phyloP scores from a whole-genome alignment of 345 rosid species.

The Streptanthus diversifolius region DNA sequence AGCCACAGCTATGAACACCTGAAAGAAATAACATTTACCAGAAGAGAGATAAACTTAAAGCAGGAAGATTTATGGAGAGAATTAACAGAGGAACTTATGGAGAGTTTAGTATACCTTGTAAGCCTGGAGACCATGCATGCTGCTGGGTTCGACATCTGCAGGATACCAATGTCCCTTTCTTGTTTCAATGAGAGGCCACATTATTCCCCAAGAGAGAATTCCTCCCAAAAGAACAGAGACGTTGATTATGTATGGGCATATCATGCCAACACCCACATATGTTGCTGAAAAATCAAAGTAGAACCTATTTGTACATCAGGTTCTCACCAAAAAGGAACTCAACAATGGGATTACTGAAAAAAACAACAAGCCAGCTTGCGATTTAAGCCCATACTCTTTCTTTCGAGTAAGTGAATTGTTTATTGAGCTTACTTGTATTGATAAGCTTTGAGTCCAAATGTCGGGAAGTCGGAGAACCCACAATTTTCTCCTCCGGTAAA shows the following conservation, averaged over 20 bases:
- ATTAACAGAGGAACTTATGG: background rate
- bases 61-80: background rate
- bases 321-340: slow-evolving; percentile 31
- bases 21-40: slow-evolving; percentile 6
- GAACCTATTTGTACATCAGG: slow-evolving; percentile 51
- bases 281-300: slow-evolving; percentile 82
- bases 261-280: slow-evolving; percentile 91
- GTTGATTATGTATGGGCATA: slow-evolving; percentile 71
- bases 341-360: slow-evolving; percentile 7
- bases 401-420: background rate
- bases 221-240: slow-evolving; percentile 66
- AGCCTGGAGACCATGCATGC: slow-evolving; percentile 65
- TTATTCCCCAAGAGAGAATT: slow-evolving; percentile 74
- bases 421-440: slow-evolving; percentile 45
- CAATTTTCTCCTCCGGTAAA: slow-evolving; percentile 57
- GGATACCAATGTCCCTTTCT: slow-evolving; percentile 61
- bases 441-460: slow-evolving; percentile 70
- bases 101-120: slow-evolving; percentile 49
- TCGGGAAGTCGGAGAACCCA: slow-evolving; percentile 67
- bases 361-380: slow-evolving; percentile 1
- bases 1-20: slow-evolving; percentile 79
- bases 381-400: slow-evolving; percentile 2
- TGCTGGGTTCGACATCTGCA: slow-evolving; percentile 35
- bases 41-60: background rate
- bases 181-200: slow-evolving; percentile 78